phyloP scores from a whole-genome alignment of 2,329 filamentous ascomycete species.

The Allantophomopsis cytisporea region DNA sequence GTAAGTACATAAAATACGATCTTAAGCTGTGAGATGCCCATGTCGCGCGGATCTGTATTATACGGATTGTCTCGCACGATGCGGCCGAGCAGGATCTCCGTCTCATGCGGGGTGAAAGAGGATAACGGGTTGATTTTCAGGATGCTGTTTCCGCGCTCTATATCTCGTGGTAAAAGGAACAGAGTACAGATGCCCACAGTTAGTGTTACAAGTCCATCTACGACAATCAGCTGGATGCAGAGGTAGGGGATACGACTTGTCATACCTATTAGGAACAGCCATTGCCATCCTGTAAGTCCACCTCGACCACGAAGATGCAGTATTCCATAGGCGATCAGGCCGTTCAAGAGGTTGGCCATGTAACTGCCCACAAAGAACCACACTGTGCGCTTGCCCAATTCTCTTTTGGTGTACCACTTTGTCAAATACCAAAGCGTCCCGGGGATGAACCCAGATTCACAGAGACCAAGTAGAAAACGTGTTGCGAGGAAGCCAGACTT shows the following conservation, averaged over 20 bases:
- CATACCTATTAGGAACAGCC: conserved; percentile 20
- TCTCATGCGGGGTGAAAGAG: conserved; percentile 25
- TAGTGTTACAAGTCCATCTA: conserved; percentile 13
- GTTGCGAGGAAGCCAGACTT: conserved; percentile 19
- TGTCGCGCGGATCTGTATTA: conserved; percentile 14
- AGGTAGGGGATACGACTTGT: conserved; percentile 22
- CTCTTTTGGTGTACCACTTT: conserved; percentile 14
- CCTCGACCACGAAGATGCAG: conserved; percentile 10
- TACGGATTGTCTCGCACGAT: conserved; percentile 35
- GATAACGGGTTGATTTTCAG: too few relatives aligned
- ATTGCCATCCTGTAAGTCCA: conserved; percentile 20
- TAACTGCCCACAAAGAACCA: conserved; percentile 13
- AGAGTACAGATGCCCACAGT: conserved; percentile 8
- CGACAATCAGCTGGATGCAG: conserved; percentile 1
- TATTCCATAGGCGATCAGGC: conserved; percentile 13
- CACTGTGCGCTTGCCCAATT: conserved; percentile 11
- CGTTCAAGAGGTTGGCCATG: conserved; percentile 9
- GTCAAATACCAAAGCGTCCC: conserved; percentile 16
- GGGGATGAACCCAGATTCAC: conserved; percentile 15
- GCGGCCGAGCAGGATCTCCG: conserved; percentile 48
- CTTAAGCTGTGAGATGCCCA: too few relatives aligned
- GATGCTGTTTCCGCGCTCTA: conserved; percentile 6
- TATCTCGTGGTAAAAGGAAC: conserved; percentile 12
- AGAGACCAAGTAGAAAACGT: conserved; percentile 11
- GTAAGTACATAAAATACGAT: too few relatives aligned